Percentiles rank a stretch among this genome's conserved stretches.
Conservation (phyloP, 345 rosid genomes). For the Salix viminalis region DNA sequence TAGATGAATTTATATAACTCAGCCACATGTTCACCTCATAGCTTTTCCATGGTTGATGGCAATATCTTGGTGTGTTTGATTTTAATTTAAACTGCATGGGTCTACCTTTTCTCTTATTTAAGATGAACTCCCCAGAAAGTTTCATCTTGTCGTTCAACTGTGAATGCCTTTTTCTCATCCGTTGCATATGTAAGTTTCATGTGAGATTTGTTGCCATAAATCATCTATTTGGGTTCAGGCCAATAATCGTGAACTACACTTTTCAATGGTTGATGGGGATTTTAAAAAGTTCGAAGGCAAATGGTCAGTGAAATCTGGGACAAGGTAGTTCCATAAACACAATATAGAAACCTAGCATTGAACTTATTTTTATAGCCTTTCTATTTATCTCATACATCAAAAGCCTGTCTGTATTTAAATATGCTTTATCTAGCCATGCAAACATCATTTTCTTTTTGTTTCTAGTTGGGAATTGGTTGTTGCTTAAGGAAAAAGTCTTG, state of each 20-base stretch:
- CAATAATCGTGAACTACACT: constrained; percentile 62
- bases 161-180: not conserved
- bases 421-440: not conserved
- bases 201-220: not conserved
- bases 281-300: constrained; percentile 97
- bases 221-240: constrained; percentile 35
- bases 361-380: not conserved
- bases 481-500: not conserved
- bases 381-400: not conserved
- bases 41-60: not conserved
- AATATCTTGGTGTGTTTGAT: not conserved
- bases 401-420: not conserved
- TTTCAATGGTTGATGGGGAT: constrained; percentile 97
- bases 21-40: not conserved
- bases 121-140: not conserved
- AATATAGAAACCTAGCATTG: not conserved
- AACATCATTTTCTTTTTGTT: not conserved
- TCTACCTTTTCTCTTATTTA: not conserved
- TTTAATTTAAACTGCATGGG: not conserved
- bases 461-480: not conserved
- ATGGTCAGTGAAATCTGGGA: constrained; percentile 74
- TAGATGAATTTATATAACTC: not conserved
- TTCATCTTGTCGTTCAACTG: not conserved
- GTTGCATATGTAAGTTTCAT: not conserved
- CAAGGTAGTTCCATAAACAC: constrained; percentile 41